Evolutionary conservation across 169 alveolate species (phyloP).

Genomic region (Plasmodium vivax): DNA sequence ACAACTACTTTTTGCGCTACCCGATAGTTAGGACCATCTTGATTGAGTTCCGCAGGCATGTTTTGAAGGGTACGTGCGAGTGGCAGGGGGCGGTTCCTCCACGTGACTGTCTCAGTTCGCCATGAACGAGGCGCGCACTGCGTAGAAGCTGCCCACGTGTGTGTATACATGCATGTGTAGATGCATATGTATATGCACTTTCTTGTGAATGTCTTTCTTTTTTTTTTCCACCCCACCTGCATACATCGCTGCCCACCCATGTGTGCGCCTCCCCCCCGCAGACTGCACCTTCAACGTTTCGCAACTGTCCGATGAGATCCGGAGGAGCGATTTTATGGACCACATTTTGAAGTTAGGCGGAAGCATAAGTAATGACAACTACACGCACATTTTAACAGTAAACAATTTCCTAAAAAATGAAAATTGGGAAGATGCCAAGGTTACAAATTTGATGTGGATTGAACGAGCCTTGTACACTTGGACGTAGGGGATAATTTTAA

Average conservation of each 20-base stretch:
- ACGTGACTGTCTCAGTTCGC: background rate
- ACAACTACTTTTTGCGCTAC: constrained; percentile 61
- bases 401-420: constrained; percentile 25
- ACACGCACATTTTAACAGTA: constrained; percentile 32
- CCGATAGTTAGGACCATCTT: constrained; percentile 45
- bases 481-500: constrained; percentile 18
- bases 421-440: background rate
- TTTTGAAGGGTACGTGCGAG: constrained; percentile 13
- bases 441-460: constrained; percentile 46
- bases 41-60: constrained; percentile 31
- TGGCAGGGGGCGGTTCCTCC: background rate
- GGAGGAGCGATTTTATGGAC: constrained; percentile 60
- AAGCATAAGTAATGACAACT: constrained; percentile 25
- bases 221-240: background rate
- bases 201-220: background rate
- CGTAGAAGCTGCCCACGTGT: background rate
- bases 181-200: background rate
- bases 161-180: background rate
- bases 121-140: background rate
- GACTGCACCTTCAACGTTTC: constrained; percentile 44
- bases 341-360: constrained; percentile 48
- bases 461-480: constrained; percentile 67
- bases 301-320: constrained; percentile 39
- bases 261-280: background rate
- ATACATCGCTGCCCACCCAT: background rate